Evolutionary conservation across 495 filamentous ascomycete species (phyloP).

Genomic region (Glonium stellatum): DNA sequence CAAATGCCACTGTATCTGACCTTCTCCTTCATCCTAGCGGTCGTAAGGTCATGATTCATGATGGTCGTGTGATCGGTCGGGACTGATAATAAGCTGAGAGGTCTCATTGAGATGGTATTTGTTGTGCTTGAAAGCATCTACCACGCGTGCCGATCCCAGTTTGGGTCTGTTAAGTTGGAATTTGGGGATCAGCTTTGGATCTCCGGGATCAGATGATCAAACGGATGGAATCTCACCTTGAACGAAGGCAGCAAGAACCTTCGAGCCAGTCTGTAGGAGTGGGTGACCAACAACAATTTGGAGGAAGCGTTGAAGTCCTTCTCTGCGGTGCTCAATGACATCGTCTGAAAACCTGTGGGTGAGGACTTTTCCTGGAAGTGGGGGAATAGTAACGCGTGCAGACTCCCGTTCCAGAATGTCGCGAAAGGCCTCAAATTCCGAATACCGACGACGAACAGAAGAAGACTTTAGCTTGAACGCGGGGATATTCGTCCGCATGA

Average conservation of each 20-base stretch:
- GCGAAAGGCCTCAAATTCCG: conserved; percentile 97
- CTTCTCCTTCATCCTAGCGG: neutral
- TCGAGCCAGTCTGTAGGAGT: conserved; percentile 92
- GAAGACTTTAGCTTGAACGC: conserved; percentile 91
- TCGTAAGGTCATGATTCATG: neutral
- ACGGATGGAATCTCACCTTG: conserved; percentile 59
- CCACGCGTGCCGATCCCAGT: conserved; percentile 31
- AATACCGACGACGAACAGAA: conserved; percentile 85
- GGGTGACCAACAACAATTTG: conserved; percentile 98
- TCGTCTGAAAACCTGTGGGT: conserved; percentile 98
- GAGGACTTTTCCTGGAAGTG: conserved; percentile 93
- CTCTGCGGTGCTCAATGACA: conserved; percentile 90
- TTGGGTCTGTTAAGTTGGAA: conserved; percentile 19
- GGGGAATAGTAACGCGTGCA: conserved; percentile 90
- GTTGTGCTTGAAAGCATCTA: conserved; percentile 1
- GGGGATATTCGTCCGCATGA: conserved; percentile 96
- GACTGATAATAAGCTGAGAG: neutral
- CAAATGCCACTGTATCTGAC: neutral
- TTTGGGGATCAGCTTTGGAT: neutral
- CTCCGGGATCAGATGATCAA: neutral
- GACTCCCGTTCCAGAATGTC: conserved; percentile 95
- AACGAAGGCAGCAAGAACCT: conserved; percentile 90
- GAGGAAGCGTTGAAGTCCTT: conserved; percentile 88
- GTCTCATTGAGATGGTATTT: no score
- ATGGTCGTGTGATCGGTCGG: neutral